Evolutionary conservation across 1,139 yeast genomes (phyloP).

Genomic region (Kluyveromyces sp.): DNA sequence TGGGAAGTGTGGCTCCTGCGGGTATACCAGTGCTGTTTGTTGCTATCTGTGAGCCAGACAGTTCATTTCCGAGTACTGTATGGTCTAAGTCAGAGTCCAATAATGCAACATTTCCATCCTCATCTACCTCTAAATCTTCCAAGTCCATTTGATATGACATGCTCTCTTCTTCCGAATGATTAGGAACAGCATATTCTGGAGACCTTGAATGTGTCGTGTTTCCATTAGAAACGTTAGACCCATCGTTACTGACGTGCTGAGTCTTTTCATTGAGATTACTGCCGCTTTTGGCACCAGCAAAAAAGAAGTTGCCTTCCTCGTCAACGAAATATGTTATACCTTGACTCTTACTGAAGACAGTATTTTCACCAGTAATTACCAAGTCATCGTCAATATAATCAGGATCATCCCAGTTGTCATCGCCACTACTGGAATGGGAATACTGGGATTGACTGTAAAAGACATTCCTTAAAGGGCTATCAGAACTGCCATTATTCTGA

Average conservation of each 20-base stretch:
- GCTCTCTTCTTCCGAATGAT: background rate
- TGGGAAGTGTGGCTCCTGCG: background rate
- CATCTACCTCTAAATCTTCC: constrained; percentile 18
- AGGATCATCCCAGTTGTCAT: background rate
- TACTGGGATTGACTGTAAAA: constrained; percentile 2
- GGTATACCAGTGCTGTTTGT: background rate
- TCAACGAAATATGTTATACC: constrained; percentile 21
- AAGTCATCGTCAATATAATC: constrained; percentile 13
- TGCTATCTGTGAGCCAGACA: background rate
- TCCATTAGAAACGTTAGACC: no score
- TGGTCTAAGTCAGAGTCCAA: constrained; percentile 12
- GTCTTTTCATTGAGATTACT: background rate
- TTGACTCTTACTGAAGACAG: constrained; percentile 18
- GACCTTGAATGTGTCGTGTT: no score
- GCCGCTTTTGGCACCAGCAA: constrained; percentile 14
- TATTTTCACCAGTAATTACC: constrained; percentile 16
- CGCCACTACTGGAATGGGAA: background rate
- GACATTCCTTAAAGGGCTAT: constrained; percentile 1
- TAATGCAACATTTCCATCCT: constrained; percentile 19
- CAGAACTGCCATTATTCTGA: background rate
- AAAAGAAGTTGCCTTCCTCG: constrained; percentile 22
- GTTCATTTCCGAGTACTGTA: background rate
- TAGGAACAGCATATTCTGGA: no score
- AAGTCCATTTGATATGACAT: constrained; percentile 9
- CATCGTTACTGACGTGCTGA: no score